Evolutionary conservation across 2,329 filamentous ascomycete genomes (phyloP), one percentile per base, ranked within the genome.

Genomic region (Cladosporium sp.): DNA sequence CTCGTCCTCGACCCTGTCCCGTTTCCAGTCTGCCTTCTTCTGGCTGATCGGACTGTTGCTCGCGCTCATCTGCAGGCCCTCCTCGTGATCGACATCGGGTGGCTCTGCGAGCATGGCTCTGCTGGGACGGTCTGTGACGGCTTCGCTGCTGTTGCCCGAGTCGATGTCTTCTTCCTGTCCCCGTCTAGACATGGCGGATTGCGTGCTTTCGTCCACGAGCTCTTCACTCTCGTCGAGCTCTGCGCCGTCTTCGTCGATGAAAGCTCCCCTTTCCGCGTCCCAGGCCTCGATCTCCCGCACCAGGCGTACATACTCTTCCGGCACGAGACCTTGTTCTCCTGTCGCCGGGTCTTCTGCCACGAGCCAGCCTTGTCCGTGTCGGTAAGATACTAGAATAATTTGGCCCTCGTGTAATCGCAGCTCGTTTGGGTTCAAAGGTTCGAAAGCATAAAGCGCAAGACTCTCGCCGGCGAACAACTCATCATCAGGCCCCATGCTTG

Each of bases 391-490:
- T 83, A 95, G 91, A 65, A 99, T 97, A 66, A 97, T 92, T 75
- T 99, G 95, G 6, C 95, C 95, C 79, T 99, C 95, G 0, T 92
- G 89, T 57, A 99, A 82, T 4, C 93, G 92, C 66, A 99, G 82
- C 78, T 99, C 95, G 76, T 98, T 99, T 77, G 97, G 93, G 77
- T 98, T 97, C 78, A 98, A 94, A 36, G 93, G 87, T 72, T 89
- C 89, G 79, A 99, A 99, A 76, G 97, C 93, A 76, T 97, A 99
- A 26, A 99, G 83, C 7, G 95, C 95, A 32, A 99, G 92, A 12
- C 93, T 93, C 77, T 96, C 97, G 59, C 95, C 95, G 75, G 97
- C 93, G 87, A 97, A 97, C 78, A 98, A 93, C 77, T 98, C 95
- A 59, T 78, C 76, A 49, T 95, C 92, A 4, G 88, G 91, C 87